Percentiles rank a stretch among this genome's conserved stretches.
Evolutionary conservation across 2,329 filamentous ascomycete species (phyloP).

Genomic region (Penicillium capsulatum): DNA sequence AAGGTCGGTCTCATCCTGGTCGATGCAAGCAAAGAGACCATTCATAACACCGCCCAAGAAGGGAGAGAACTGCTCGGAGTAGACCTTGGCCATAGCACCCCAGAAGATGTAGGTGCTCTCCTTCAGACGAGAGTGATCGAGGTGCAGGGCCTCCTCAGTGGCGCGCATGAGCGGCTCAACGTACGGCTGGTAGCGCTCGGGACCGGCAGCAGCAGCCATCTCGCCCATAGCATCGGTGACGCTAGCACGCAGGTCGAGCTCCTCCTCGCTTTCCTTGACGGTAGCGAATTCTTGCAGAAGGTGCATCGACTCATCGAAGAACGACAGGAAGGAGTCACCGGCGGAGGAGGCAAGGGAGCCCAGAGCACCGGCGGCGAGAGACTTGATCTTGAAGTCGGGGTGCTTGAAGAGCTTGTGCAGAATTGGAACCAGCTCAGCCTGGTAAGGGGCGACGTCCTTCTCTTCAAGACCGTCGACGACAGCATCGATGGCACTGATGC

Average conservation of each 20-base stretch:
- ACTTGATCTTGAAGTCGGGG: slow-evolving; percentile 84
- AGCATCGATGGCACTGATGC: slow-evolving; percentile 85
- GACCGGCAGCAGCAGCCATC: slow-evolving; percentile 82
- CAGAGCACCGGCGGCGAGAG: slow-evolving; percentile 79
- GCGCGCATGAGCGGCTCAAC: slow-evolving; percentile 86
- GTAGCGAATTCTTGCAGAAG: slow-evolving; percentile 78
- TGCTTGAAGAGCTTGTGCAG: slow-evolving; percentile 80
- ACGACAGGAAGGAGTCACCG: slow-evolving; percentile 79
- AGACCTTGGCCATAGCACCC: slow-evolving; percentile 91
- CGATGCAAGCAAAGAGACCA: slow-evolving; percentile 72
- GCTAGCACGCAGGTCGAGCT: slow-evolving; percentile 82
- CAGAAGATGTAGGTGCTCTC: slow-evolving; percentile 98
- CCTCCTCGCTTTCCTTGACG: slow-evolving; percentile 84
- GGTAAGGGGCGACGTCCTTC: slow-evolving; percentile 75
- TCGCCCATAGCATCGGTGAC: slow-evolving; percentile 91
- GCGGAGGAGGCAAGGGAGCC: slow-evolving; percentile 86
- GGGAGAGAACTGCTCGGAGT: slow-evolving; percentile 60
- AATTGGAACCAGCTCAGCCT: slow-evolving; percentile 75
- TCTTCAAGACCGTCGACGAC: slow-evolving; percentile 75
- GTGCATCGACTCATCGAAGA: slow-evolving; percentile 85
- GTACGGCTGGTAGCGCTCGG: slow-evolving; percentile 82
- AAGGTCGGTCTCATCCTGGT: slow-evolving; percentile 81
- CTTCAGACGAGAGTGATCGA: slow-evolving; percentile 84
- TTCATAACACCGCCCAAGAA: slow-evolving; percentile 47
- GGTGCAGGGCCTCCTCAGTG: slow-evolving; percentile 81